Evolutionary conservation across 345 rosid genomes (phyloP).

Genomic region (Bruguiera gymnorhiza): DNA sequence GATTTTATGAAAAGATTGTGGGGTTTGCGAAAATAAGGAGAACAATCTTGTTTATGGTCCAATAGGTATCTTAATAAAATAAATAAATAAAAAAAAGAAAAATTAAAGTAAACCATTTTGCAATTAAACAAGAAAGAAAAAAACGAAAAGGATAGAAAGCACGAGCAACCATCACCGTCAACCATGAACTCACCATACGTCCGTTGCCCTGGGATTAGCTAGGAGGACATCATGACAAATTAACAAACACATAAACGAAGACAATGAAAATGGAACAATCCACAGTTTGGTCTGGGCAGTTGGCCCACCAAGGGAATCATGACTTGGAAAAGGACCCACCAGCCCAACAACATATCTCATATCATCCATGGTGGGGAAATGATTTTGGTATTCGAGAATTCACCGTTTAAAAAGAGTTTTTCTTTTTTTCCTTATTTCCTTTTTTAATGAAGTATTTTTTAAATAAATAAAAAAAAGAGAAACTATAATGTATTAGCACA

Average conservation of each 20-base stretch:
- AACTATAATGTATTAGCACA: too few relatives aligned
- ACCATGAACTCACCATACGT: neutral
- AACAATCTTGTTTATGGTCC: too few relatives aligned
- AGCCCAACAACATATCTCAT: slow-evolving; percentile 8
- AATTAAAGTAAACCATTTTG: too few relatives aligned
- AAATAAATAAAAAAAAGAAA: too few relatives aligned
- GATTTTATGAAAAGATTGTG: too few relatives aligned
- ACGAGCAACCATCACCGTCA: slow-evolving; percentile 5
- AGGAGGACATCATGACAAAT: slow-evolving; percentile 8
- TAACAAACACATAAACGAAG: neutral
- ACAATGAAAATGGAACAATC: neutral
- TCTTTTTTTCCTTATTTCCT: neutral
- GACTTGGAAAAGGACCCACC: slow-evolving; percentile 18
- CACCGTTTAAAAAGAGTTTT: neutral
- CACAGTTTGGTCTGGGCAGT: slow-evolving; percentile 21
- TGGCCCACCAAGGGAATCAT: slow-evolving; percentile 31
- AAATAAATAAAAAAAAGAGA: too few relatives aligned
- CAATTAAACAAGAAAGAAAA: neutral
- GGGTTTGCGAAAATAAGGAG: too few relatives aligned
- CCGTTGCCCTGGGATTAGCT: slow-evolving; percentile 2
- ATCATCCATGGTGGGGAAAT: slow-evolving; percentile 23
- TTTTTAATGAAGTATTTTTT: neutral
- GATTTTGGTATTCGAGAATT: neutral
- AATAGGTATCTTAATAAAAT: too few relatives aligned
- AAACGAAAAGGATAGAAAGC: neutral